phyloP scores from a whole-genome alignment of 495 filamentous ascomycete species.

The Annulohypoxylon moriforme region DNA sequence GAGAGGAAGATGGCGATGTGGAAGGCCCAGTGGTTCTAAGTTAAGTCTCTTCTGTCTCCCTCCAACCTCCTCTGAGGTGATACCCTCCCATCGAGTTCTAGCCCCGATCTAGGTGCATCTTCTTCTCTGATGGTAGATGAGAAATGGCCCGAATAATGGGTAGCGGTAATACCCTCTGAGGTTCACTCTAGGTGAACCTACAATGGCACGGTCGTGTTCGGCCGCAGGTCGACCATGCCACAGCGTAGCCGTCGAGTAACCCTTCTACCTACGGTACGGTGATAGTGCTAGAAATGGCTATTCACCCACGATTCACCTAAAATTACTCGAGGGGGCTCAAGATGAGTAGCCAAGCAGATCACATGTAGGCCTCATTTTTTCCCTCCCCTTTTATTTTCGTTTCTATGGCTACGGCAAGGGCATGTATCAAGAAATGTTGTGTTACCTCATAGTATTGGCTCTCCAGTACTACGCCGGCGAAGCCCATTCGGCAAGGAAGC shows the following conservation, averaged over 20 bases:
- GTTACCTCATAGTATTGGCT: background rate
- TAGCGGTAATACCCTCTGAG: conserved; percentile 20
- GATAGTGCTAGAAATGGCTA: conserved; percentile 8
- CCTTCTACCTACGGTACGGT: conserved; percentile 10
- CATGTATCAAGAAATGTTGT: conserved; percentile 1
- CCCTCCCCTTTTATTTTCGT: background rate
- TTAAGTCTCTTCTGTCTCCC: background rate
- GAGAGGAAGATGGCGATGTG: background rate
- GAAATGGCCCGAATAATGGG: conserved; percentile 13
- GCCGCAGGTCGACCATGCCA: conserved; percentile 17
- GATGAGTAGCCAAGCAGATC: background rate
- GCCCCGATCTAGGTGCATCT: conserved; percentile 12
- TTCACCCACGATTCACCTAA: conserved; percentile 10
- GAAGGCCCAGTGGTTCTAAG: background rate
- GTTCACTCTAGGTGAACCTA: conserved; percentile 15
- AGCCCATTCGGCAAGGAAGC: background rate
- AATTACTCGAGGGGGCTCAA: conserved; percentile 14
- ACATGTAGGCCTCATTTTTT: background rate
- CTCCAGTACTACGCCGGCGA: conserved; percentile 9
- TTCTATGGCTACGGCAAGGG: conserved; percentile 3
- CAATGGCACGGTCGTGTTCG: conserved; percentile 25
- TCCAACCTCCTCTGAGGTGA: conserved; percentile 6
- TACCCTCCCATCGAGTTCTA: conserved; percentile 20
- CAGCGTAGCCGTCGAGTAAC: conserved; percentile 33
- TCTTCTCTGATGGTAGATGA: conserved; percentile 11